phyloP scores from a whole-genome alignment of 805 yeast genomes.

The Wickerhamiella spandovensis region DNA sequence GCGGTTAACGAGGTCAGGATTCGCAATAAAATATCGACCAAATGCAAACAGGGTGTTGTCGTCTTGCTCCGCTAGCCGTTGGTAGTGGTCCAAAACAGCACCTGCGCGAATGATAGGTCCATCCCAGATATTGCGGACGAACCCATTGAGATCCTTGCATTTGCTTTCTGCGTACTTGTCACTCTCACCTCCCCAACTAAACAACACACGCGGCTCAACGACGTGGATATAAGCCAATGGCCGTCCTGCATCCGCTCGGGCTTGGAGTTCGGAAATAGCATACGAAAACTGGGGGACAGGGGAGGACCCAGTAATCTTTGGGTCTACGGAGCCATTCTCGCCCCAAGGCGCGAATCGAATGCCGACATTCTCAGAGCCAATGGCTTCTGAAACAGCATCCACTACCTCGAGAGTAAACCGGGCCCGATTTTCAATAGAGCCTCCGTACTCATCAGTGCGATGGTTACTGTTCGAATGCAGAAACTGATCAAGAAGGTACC shows the following conservation, averaged over 20 bases:
- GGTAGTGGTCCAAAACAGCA: neutral
- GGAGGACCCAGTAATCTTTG: too few relatives aligned
- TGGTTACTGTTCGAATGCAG: too few relatives aligned
- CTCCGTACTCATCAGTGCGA: too few relatives aligned
- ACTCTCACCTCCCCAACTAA: slow-evolving; percentile 24
- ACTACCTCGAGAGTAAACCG: too few relatives aligned
- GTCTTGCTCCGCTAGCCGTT: slow-evolving; percentile 14
- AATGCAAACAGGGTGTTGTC: slow-evolving; percentile 26
- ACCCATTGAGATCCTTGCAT: slow-evolving; percentile 8
- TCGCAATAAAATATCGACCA: slow-evolving; percentile 40
- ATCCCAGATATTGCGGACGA: too few relatives aligned
- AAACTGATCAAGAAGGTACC: slow-evolving; percentile 40
- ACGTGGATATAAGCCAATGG: slow-evolving; percentile 31
- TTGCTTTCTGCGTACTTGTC: neutral
- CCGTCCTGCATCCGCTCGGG: slow-evolving; percentile 26
- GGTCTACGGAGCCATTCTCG: too few relatives aligned
- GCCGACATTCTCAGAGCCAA: too few relatives aligned
- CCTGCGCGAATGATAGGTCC: slow-evolving; percentile 18
- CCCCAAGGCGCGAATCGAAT: too few relatives aligned
- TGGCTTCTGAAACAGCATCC: too few relatives aligned
- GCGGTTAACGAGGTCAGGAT: slow-evolving; percentile 41
- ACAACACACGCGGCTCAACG: slow-evolving; percentile 35
- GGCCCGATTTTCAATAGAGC: too few relatives aligned
- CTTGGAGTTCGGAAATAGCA: slow-evolving; percentile 30
- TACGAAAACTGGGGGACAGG: slow-evolving; percentile 32